Conservation (phyloP, 495 filamentous ascomycete genomes). For the Penicillium atrosanguineum region DNA sequence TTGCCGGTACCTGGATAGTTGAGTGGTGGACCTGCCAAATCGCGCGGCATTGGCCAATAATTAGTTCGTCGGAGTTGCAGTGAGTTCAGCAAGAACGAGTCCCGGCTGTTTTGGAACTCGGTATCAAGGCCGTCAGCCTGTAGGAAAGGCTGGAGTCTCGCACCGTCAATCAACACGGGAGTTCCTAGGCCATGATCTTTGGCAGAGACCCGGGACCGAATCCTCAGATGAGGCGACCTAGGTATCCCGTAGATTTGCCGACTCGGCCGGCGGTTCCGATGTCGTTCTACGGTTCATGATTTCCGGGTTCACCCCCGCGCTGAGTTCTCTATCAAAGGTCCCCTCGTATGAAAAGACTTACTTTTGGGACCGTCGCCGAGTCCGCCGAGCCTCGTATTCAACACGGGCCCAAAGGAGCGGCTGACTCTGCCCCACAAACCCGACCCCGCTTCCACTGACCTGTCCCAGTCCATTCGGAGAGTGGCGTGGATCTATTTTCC, state of each 20-base stretch:
- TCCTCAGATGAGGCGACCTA: not conserved
- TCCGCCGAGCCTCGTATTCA: no score
- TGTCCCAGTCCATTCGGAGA: no score
- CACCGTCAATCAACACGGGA: constrained; percentile 2
- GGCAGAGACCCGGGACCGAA: no score
- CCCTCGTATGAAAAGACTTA: no score
- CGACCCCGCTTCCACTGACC: no score
- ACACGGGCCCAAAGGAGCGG: no score
- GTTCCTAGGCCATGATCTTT: constrained; percentile 9
- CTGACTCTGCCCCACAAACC: no score
- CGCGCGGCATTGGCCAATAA: constrained; percentile 25
- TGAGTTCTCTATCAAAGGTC: no score
- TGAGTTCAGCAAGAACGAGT: constrained; percentile 11
- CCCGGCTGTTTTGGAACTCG: constrained; percentile 7
- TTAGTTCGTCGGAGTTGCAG: constrained; percentile 26
- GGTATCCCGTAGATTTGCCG: not conserved
- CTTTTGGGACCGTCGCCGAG: no score
- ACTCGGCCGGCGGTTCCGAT: not conserved
- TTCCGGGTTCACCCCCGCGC: no score
- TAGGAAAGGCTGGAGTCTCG: constrained; percentile 10
- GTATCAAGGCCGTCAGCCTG: not conserved
- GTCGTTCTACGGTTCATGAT: no score
- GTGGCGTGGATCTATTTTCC: no score
- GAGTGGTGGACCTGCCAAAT: constrained; percentile 25
- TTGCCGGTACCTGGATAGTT: constrained; percentile 17